Conservation (phyloP, 2,329 filamentous ascomycete genomes). For the Plectosphaerella cucumerina region DNA sequence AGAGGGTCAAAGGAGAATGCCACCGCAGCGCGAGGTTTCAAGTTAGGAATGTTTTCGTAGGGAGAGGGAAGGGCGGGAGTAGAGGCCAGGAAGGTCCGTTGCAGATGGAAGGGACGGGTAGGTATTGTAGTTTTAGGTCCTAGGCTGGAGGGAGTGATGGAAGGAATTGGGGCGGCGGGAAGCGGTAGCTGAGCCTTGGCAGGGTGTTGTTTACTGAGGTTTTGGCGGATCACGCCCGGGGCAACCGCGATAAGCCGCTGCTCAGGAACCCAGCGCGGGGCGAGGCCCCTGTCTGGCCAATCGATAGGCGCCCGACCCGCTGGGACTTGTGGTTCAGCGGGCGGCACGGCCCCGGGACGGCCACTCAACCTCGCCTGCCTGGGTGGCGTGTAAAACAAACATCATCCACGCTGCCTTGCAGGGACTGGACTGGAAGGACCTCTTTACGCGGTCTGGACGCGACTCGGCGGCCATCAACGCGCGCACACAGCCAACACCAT, state of each 20-base stretch:
- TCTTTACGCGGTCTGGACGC: constrained; percentile 14
- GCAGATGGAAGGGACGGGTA: background rate
- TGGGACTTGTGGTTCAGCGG: constrained; percentile 2
- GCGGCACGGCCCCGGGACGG: background rate
- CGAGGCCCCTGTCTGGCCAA: constrained; percentile 7
- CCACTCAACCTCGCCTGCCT: background rate
- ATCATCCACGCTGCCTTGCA: background rate
- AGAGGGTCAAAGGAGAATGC: background rate
- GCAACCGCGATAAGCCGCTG: background rate
- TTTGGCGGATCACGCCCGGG: constrained; percentile 1
- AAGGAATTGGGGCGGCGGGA: background rate
- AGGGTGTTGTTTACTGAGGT: constrained; percentile 3
- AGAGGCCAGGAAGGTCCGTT: background rate
- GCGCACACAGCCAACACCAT: constrained; percentile 2
- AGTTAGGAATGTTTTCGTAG: background rate
- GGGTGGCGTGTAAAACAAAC: background rate
- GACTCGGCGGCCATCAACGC: constrained; percentile 1
- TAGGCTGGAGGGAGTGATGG: background rate
- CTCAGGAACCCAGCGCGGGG: too few relatives aligned
- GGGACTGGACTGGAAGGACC: too few relatives aligned
- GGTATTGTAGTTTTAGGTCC: too few relatives aligned
- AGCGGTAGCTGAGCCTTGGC: background rate
- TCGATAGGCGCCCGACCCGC: constrained; percentile 4
- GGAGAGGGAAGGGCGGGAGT: background rate
- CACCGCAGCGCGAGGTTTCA: background rate